Percentiles rank a stretch among this genome's conserved stretches.
phyloP scores from a whole-genome alignment of 1,284 basidiomycete species.

The Trichosporon asahii region DNA sequence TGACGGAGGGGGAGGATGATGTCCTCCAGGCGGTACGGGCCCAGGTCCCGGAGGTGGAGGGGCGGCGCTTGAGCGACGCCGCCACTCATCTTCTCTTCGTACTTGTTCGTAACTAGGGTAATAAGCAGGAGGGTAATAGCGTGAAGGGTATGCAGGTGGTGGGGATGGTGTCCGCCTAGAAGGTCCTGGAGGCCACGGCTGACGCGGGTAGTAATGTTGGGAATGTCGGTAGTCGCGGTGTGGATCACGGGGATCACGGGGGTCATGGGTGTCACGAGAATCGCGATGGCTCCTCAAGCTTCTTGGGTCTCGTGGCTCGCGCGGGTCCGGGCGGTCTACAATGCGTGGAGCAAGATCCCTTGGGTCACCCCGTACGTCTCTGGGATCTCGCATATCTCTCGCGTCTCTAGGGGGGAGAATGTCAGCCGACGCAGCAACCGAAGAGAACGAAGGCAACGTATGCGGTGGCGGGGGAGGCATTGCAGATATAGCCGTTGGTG shows the following conservation, averaged over 20 bases:
- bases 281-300: not conserved
- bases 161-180: not conserved
- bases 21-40: not conserved
- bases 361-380: not conserved
- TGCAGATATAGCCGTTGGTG: constrained; percentile 3
- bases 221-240: not conserved
- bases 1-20: not conserved
- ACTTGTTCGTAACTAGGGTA: constrained; percentile 4
- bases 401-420: not conserved
- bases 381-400: not conserved
- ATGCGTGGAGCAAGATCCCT: not conserved
- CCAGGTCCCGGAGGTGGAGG: not conserved
- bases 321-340: not conserved
- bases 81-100: constrained; percentile 1
- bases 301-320: not conserved
- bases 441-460: constrained; percentile 21
- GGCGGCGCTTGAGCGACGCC: not conserved
- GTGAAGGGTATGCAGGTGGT: constrained; percentile 5
- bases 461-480: constrained; percentile 18
- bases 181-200: not conserved
- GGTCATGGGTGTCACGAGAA: not conserved
- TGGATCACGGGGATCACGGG: not conserved
- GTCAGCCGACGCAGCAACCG: constrained; percentile 20
- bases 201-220: not conserved
- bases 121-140: constrained; percentile 4